A percentile compares a stretch with the other conserved stretches of the same genome.
Evolutionary conservation across 1,284 basidiomycete genomes (phyloP).

Genomic region (Leccinum fallax): DNA sequence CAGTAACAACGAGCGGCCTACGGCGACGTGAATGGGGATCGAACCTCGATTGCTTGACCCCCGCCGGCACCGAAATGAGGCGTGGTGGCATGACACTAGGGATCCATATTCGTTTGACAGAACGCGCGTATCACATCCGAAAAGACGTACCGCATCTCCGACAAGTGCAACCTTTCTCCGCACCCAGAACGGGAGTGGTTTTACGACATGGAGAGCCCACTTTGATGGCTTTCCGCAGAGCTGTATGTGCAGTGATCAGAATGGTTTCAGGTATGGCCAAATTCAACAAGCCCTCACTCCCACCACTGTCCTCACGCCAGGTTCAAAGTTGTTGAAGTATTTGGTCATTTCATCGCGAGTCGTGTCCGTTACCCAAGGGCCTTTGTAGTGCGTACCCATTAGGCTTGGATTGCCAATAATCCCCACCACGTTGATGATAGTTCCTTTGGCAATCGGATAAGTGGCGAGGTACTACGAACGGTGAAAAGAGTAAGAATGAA

Average conservation of each 20-base stretch:
- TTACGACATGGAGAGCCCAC: constrained; percentile 37
- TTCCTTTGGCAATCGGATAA: constrained; percentile 47
- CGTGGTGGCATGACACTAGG: constrained; percentile 36
- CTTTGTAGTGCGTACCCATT: constrained; percentile 38
- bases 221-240: constrained; percentile 23
- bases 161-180: constrained; percentile 36
- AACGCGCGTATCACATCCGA: background rate
- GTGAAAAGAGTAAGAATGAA: background rate
- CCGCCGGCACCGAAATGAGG: constrained; percentile 34
- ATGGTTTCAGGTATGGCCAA: no score
- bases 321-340: constrained; percentile 44
- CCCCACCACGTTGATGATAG: constrained; percentile 46
- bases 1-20: background rate
- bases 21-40: background rate
- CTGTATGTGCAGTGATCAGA: constrained; percentile 5
- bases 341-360: constrained; percentile 32
- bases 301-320: constrained; percentile 42
- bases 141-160: constrained; percentile 38
- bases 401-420: constrained; percentile 38
- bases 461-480: constrained; percentile 39
- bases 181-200: constrained; percentile 35
- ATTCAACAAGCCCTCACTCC: constrained; percentile 32
- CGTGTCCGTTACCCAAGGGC: constrained; percentile 38
- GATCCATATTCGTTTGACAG: background rate
- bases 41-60: constrained; percentile 36